A percentile compares a stretch with the other conserved stretches of the same genome.
Evolutionary conservation across 2,329 filamentous ascomycete species (phyloP).

Genomic region (Nemania serpens): DNA sequence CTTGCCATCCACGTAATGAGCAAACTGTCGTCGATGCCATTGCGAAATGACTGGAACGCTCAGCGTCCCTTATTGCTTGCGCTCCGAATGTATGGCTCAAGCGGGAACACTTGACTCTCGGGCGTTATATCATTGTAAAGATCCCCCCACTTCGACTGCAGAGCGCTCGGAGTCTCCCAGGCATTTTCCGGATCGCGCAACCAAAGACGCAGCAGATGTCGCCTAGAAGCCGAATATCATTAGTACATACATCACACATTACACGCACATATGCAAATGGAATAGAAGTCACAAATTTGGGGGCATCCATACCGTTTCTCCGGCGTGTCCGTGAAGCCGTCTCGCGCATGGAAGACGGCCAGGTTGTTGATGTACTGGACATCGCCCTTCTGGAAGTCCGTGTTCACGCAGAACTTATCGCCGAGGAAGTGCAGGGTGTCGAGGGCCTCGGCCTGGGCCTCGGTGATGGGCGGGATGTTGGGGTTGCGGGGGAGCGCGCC

Average conservation of each 20-base stretch:
- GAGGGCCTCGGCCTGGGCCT: conserved; percentile 58
- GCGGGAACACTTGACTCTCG: conserved; percentile 59
- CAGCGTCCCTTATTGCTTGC: conserved; percentile 42
- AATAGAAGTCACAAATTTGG: too few species aligned
- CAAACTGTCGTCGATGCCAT: neutral
- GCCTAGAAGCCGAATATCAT: conserved; percentile 38
- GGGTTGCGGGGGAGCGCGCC: conserved; percentile 56
- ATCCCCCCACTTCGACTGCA: conserved; percentile 55
- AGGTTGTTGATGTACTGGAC: conserved; percentile 62
- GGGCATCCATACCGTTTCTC: conserved; percentile 54
- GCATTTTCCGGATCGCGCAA: conserved; percentile 54
- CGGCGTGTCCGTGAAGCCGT: conserved; percentile 51
- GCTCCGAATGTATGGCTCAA: conserved; percentile 56
- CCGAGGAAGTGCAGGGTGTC: conserved; percentile 56
- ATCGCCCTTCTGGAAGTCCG: conserved; percentile 56
- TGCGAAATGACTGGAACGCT: neutral
- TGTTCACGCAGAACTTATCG: conserved; percentile 50
- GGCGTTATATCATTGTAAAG: conserved; percentile 58
- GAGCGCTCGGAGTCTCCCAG: conserved; percentile 51
- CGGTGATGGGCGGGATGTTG: conserved; percentile 60
- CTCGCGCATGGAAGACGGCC: conserved; percentile 57
- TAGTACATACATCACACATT: conserved; percentile 47
- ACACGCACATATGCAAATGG: too few species aligned
- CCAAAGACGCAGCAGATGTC: conserved; percentile 57
- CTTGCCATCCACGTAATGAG: neutral